phyloP scores from a whole-genome alignment of 805 yeast species.

The Yarrowia deformans region DNA sequence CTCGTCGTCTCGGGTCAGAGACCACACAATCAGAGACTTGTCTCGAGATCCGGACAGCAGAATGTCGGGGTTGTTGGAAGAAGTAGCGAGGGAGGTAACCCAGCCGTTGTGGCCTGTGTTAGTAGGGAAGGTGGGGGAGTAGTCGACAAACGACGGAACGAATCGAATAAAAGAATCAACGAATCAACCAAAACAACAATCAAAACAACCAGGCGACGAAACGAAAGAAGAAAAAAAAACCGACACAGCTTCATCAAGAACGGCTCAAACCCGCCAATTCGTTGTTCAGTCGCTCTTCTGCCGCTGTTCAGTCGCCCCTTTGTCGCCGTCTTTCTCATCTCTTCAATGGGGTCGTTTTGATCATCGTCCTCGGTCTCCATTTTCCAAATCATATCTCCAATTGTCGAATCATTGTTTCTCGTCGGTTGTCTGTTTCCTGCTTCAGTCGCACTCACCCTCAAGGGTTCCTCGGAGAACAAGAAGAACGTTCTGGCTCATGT shows the following conservation, averaged over 20 bases:
- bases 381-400: neutral
- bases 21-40: slow-evolving; percentile 98
- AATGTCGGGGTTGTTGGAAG: slow-evolving; percentile 97
- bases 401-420: slow-evolving; percentile 2
- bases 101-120: slow-evolving; percentile 79
- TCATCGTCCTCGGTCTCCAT: too few relatives aligned
- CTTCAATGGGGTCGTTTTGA: too few relatives aligned
- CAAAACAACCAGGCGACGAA: too few relatives aligned
- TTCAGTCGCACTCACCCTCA: slow-evolving; percentile 64
- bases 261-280: too few relatives aligned
- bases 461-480: slow-evolving; percentile 99
- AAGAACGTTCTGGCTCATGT: slow-evolving; percentile 68
- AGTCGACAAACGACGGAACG: neutral
- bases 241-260: too few relatives aligned
- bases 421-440: neutral
- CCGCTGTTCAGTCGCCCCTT: too few relatives aligned
- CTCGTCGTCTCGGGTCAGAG: slow-evolving; percentile 93
- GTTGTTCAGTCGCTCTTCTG: too few relatives aligned
- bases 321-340: too few relatives aligned
- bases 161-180: neutral
- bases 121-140: neutral
- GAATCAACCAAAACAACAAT: neutral
- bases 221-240: too few relatives aligned
- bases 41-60: slow-evolving; percentile 98
- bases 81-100: slow-evolving; percentile 99